Evolutionary conservation across 805 yeast genomes (phyloP).

Genomic region (Saccharomycodes ludwigii): DNA sequence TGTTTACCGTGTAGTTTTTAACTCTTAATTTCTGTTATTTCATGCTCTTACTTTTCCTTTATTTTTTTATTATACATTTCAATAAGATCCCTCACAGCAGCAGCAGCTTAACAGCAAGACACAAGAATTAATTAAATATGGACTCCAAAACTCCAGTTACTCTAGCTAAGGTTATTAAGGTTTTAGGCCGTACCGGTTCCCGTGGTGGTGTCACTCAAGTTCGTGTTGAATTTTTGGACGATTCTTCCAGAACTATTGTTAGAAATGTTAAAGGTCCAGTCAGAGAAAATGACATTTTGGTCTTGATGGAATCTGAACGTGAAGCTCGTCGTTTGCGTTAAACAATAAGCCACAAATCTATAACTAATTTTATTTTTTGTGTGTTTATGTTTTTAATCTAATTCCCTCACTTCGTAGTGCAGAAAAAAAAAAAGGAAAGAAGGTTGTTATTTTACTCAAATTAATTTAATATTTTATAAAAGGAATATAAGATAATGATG

Average conservation of each 20-base stretch:
- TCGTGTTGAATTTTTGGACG: conserved; percentile 94
- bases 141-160: conserved; percentile 79
- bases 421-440: conserved; percentile 9
- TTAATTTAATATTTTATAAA: background rate
- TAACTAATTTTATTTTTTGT: background rate
- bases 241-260: conserved; percentile 88
- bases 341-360: conserved; percentile 9
- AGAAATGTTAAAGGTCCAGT: conserved; percentile 98
- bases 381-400: background rate
- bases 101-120: conserved; percentile 3
- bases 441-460: background rate
- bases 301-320: conserved; percentile 99
- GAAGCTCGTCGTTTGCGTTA: conserved; percentile 95
- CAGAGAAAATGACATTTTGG: conserved; percentile 95
- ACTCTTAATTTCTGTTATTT: no score
- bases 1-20: no score
- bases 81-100: conserved; percentile 4
- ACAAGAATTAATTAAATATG: conserved; percentile 18
- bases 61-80: no score
- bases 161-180: conserved; percentile 98
- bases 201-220: conserved; percentile 99
- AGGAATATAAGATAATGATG: background rate
- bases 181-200: conserved; percentile 99
- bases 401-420: background rate
- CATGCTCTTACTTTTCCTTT: no score